These are phyloP conservation scores for Colletotrichum sp. DNA, from an alignment of 2,329 filamentous ascomycete species.

Conservation along the genomic window DNA sequence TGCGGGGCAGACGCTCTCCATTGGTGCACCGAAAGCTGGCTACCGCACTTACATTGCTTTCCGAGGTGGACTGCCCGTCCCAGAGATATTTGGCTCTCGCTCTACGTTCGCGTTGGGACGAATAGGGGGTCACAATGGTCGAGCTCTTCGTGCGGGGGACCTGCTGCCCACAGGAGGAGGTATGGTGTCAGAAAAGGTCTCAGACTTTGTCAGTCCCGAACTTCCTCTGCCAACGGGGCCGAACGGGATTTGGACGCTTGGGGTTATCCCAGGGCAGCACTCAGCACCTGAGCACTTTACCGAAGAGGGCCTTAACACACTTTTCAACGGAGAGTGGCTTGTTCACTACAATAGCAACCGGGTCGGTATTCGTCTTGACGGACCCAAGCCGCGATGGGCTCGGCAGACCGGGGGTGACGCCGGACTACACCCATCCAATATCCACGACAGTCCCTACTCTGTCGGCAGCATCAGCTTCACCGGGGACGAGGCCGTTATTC, in stretches of 20 bases:
- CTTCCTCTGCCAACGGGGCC: conserved; percentile 28
- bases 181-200: background rate
- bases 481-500: conserved; percentile 44
- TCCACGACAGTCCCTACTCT: conserved; percentile 43
- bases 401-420: conserved; percentile 40
- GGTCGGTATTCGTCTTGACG: conserved; percentile 41
- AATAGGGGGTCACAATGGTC: conserved; percentile 38
- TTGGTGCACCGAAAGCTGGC: conserved; percentile 31
- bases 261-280: conserved; percentile 43
- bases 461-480: conserved; percentile 48
- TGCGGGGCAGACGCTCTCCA: conserved; percentile 29
- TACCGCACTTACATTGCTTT: conserved; percentile 39
- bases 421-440: conserved; percentile 46
- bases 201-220: background rate
- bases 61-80: conserved; percentile 37
- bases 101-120: conserved; percentile 36
- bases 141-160: conserved; percentile 34
- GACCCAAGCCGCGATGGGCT: conserved; percentile 42
- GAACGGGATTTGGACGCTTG: conserved; percentile 32
- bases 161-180: conserved; percentile 27
- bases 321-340: conserved; percentile 40
- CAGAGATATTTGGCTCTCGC: conserved; percentile 35
- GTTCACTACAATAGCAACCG: conserved; percentile 47
- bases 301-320: conserved; percentile 27
- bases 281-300: conserved; percentile 43